These are phyloP conservation scores for Turnera subulata DNA, from an alignment of 345 rosid genomes.

Conservation along the genomic window DNA sequence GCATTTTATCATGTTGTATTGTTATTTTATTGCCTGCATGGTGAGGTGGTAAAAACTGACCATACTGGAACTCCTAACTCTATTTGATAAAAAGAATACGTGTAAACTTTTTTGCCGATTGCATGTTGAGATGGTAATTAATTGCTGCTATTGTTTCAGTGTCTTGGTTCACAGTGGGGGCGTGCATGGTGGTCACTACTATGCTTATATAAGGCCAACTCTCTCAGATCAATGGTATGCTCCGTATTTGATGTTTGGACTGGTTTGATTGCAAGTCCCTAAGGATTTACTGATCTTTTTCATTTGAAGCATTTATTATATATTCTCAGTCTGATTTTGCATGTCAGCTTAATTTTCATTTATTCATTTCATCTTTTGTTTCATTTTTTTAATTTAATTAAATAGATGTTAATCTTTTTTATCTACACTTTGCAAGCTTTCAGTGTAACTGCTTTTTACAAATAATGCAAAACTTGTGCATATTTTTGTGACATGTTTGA, in stretches of 20 bases:
- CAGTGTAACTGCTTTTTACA: no score
- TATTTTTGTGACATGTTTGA: background rate
- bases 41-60: background rate
- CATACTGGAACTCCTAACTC: no score
- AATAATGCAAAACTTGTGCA: no score
- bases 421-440: no score
- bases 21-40: background rate
- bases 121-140: background rate
- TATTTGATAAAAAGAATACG: no score
- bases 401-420: no score
- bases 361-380: no score
- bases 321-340: no score
- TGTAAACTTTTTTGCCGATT: background rate
- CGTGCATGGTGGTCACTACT: conserved; percentile 97
- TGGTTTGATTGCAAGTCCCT: background rate
- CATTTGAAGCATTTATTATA: no score
- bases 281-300: no score
- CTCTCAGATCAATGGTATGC: conserved; percentile 90
- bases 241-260: background rate
- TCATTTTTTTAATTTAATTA: no score
- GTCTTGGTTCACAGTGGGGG: conserved; percentile 98
- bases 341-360: no score
- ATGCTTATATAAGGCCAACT: conserved; percentile 96
- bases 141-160: conserved; percentile 40
- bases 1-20: background rate